Evolutionary conservation across 805 yeast species (phyloP), one percentile per base, ranked within the genome.

Genomic region (Candida suzukii): DNA sequence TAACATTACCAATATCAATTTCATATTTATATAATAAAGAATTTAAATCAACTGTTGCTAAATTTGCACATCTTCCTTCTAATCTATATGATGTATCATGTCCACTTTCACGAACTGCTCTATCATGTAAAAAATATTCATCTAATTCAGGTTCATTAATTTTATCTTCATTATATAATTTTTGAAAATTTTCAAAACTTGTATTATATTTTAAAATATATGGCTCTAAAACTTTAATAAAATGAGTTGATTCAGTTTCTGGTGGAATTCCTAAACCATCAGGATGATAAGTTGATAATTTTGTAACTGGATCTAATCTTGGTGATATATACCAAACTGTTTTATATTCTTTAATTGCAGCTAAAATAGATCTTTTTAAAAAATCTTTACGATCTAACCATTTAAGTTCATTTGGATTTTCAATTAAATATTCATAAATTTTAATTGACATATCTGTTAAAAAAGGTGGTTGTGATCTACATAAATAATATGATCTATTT

Each of bases 401-500:
- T 4, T 70, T 68, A 42, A 65, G 65, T 9, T 19, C 35, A 18
- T 16, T 13, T 12, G 39, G 40, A 14, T 21, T 48, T 21, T 55
- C 49, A 31, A 51, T 48, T 46, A 81, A 73, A 46, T 77, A 77
- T 16, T 78, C 66, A 56, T 74, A 85, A 0, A 87, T 79, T 43
- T 77, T 67, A 37, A 84, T 53, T 0, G 93, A 82, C 95, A 93
- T 85, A 60, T 91, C 98, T 0, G 98, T 90, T 44, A 93, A 66
- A 57, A 91, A 91, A 11, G 99, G 99, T 2, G 99, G 99, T 63
- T 93, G 98, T 0, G 97, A 86, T 52, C 99, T 75, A 44, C 91
- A 81, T 37, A 91, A 66, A 58, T 88, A 93, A 63, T 93, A 91
- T 0, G 93, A 78, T 57, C 99, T 74, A 62, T 91, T 91, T 13